These are phyloP conservation scores for Leishmania turanica DNA, from an alignment of 208 protist genomes.

Conservation along the genomic window DNA sequence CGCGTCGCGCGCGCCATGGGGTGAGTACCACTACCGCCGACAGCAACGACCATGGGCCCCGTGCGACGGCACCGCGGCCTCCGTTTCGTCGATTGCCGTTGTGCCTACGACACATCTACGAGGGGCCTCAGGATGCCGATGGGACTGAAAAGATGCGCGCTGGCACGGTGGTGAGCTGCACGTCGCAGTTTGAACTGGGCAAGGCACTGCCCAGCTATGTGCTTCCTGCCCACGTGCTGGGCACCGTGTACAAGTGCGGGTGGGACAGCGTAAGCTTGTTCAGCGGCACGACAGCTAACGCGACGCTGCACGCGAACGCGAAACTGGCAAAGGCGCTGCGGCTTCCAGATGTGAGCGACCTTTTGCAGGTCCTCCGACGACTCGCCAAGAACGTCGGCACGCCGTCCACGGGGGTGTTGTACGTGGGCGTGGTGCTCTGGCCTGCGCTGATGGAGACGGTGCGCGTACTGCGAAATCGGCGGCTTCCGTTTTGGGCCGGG, in stretches of 20 bases:
- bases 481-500: constrained; percentile 71
- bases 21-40: not conserved
- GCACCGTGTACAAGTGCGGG: constrained; percentile 28
- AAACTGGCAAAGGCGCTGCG: constrained; percentile 43
- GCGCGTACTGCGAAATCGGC: constrained; percentile 25
- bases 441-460: constrained; percentile 31
- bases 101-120: not conserved
- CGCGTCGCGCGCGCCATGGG: not conserved
- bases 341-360: constrained; percentile 30
- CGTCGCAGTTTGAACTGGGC: constrained; percentile 22
- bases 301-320: constrained; percentile 42
- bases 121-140: not conserved
- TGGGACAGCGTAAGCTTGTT: constrained; percentile 40
- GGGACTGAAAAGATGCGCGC: not conserved
- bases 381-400: constrained; percentile 33
- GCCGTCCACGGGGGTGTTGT: constrained; percentile 12
- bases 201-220: constrained; percentile 34
- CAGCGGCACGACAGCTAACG: constrained; percentile 13
- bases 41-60: not conserved
- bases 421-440: constrained; percentile 21
- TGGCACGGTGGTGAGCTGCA: constrained; percentile 6
- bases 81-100: not conserved
- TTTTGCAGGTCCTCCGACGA: constrained; percentile 37
- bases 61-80: not conserved
- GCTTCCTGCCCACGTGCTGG: constrained; percentile 26